Conservation (phyloP, 1,284 basidiomycete species). For the Sanguinoderma infundibulare region DNA sequence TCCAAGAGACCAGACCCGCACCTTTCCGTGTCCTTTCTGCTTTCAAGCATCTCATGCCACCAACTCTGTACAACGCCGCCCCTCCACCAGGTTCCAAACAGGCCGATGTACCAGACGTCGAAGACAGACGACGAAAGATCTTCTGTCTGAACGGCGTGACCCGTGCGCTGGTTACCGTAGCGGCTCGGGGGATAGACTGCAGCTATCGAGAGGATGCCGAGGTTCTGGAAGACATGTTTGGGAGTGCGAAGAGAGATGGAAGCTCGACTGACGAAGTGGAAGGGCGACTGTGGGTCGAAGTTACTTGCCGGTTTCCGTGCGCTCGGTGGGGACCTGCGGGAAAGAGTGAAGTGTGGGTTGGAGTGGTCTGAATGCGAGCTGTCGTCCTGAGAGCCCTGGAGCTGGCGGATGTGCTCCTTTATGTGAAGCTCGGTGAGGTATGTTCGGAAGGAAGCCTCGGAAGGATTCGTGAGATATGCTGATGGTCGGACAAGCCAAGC, state of each 20-base stretch:
- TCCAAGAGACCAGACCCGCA: conserved; percentile 75
- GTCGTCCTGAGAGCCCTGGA: conserved; percentile 66
- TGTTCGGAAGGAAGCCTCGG: conserved; percentile 89
- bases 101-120: conserved; percentile 86
- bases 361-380: conserved; percentile 39
- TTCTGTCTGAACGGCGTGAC: conserved; percentile 33
- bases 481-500: conserved; percentile 26
- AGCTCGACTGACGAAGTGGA: conserved; percentile 91
- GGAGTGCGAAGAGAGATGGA: conserved; percentile 93
- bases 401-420: conserved; percentile 87
- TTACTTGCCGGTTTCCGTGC: conserved; percentile 24
- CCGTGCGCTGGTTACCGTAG: conserved; percentile 32
- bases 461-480: conserved; percentile 95
- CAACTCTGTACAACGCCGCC: conserved; percentile 73
- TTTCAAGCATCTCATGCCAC: conserved; percentile 67
- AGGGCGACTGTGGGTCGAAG: conserved; percentile 53
- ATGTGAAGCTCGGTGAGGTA: conserved; percentile 97
- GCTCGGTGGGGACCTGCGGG: conserved; percentile 38
- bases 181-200: conserved; percentile 60
- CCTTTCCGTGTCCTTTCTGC: conserved; percentile 71
- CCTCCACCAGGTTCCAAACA: conserved; percentile 88
- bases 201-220: conserved; percentile 87
- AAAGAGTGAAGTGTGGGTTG: conserved; percentile 39
- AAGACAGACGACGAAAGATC: conserved; percentile 57
- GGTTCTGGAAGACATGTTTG: conserved; percentile 85